Conservation (phyloP, 257 asterid genomes). For the Scutellaria minor region DNA sequence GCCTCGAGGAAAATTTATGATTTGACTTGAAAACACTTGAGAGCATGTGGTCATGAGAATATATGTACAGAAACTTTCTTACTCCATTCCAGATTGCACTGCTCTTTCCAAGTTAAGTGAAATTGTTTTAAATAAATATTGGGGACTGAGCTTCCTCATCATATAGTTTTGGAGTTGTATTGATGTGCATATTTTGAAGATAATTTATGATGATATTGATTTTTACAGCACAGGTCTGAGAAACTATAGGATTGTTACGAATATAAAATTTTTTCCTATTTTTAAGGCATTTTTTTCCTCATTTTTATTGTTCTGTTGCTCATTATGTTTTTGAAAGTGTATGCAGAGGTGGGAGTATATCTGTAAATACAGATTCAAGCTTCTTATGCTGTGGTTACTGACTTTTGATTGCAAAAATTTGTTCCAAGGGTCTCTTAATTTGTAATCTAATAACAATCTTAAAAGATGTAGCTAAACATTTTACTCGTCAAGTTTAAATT, state of each 20-base stretch:
- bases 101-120: constrained; percentile 29
- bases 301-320: background rate
- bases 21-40: constrained; percentile 39
- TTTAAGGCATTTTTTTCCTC: background rate
- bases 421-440: background rate
- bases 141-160: constrained; percentile 14
- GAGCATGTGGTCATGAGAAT: constrained; percentile 37
- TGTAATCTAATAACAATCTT: too few relatives aligned
- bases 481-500: too few relatives aligned
- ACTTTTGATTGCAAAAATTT: background rate
- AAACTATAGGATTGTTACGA: constrained; percentile 23
- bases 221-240: constrained; percentile 3
- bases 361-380: background rate
- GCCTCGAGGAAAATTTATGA: constrained; percentile 77
- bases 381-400: background rate
- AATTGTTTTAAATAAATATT: constrained; percentile 16
- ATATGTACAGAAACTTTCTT: constrained; percentile 38
- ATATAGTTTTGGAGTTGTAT: constrained; percentile 24
- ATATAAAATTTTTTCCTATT: background rate
- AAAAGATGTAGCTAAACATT: too few relatives aligned
- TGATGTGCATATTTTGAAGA: constrained; percentile 12
- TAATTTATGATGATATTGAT: constrained; percentile 5
- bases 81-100: constrained; percentile 36
- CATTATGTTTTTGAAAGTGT: background rate
- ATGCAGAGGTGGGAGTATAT: background rate